Percentiles rank a stretch among this genome's conserved stretches.
phyloP scores from a whole-genome alignment of 768 basidiomycete species.

The Asterophora lycoperdoides region DNA sequence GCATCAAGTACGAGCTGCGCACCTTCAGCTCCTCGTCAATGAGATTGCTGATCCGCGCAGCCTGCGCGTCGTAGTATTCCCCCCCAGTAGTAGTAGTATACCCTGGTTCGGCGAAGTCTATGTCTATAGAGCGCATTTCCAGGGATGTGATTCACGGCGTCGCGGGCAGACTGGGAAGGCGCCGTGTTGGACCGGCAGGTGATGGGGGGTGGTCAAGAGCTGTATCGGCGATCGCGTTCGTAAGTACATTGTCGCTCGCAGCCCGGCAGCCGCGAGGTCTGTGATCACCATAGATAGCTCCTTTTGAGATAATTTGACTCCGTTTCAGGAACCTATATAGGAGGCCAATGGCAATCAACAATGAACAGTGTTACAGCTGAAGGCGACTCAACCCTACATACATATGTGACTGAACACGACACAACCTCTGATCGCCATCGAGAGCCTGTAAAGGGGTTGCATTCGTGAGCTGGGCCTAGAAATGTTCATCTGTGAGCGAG shows the following conservation, averaged over 20 bases:
- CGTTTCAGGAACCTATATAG: neutral
- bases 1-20: conserved; percentile 4
- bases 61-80: conserved; percentile 36
- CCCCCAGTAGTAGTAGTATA: conserved; percentile 7
- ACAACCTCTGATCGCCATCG: too few relatives aligned
- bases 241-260: conserved; percentile 2
- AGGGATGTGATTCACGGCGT: conserved; percentile 3
- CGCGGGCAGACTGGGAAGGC: conserved; percentile 2
- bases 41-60: conserved; percentile 41
- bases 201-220: neutral
- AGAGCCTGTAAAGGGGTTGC: too few relatives aligned
- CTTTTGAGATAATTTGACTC: conserved; percentile 11
- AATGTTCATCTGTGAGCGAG: too few relatives aligned
- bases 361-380: too few relatives aligned
- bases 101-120: conserved; percentile 13
- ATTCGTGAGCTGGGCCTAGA: too few relatives aligned
- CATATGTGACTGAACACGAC: too few relatives aligned
- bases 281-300: conserved; percentile 11
- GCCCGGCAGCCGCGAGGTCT: conserved; percentile 9
- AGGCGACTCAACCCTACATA: too few relatives aligned
- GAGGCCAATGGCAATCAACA: too few relatives aligned
- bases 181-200: conserved; percentile 9
- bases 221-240: too few relatives aligned
- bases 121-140: conserved; percentile 10
- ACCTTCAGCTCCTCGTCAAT: conserved; percentile 60